A percentile compares a stretch with the other conserved stretches of the same genome.
Evolutionary conservation across 2,329 filamentous ascomycete genomes (phyloP).

Genomic region (Colletotrichum echinochloae): DNA sequence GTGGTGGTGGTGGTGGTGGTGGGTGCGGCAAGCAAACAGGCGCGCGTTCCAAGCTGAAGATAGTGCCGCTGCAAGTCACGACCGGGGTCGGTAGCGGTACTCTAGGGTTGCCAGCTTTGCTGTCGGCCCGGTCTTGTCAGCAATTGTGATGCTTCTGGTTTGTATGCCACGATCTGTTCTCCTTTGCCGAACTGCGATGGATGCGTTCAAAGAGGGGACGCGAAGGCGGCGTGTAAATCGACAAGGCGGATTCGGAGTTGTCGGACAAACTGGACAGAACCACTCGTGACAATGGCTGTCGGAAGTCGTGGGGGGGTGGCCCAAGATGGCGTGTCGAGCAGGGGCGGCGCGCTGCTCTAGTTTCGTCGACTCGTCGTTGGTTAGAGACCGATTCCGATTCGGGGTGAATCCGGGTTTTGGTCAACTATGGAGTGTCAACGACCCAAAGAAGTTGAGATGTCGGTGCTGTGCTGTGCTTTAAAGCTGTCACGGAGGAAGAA

Average conservation of each 20-base stretch:
- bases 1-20: constrained; percentile 10
- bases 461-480: background rate
- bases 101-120: background rate
- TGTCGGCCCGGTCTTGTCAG: constrained; percentile 14
- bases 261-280: constrained; percentile 5
- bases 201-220: background rate
- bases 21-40: constrained; percentile 27
- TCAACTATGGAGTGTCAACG: background rate
- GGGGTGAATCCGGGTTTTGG: background rate
- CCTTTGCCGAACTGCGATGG: background rate
- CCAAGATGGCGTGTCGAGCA: constrained; percentile 15
- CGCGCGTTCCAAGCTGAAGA: constrained; percentile 24
- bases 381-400: background rate
- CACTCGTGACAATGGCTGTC: constrained; percentile 25
- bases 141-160: background rate
- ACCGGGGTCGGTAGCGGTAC: constrained; percentile 16
- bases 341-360: background rate
- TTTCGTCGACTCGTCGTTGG: constrained; percentile 17
- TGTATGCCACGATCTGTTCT: constrained; percentile 4
- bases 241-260: background rate
- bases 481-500: background rate
- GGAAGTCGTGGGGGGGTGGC: constrained; percentile 17
- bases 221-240: background rate
- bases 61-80: constrained; percentile 20
- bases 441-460: background rate